Percentiles rank a stretch among this genome's conserved stretches.
Conservation (phyloP, 1,139 yeast genomes). For the Suhomyces kunorum region DNA sequence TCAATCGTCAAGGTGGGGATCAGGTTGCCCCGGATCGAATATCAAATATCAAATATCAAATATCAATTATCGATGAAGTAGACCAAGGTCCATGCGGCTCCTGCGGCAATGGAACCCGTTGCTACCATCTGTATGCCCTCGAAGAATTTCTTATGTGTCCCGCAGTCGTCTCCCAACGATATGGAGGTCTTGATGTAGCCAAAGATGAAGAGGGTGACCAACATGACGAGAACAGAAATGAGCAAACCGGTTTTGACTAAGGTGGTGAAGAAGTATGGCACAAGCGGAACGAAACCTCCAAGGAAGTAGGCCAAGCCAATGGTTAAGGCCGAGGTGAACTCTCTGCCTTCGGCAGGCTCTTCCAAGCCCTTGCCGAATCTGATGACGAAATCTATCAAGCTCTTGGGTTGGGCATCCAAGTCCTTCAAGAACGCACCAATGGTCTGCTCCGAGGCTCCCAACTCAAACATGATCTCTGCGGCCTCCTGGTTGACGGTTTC, state of each 20-base stretch:
- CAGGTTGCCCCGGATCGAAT: too few species aligned
- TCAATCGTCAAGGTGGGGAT: too few species aligned
- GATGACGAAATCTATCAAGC: slow-evolving; percentile 69
- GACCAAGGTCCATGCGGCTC: slow-evolving; percentile 94
- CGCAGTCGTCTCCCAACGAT: slow-evolving; percentile 79
- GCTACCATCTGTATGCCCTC: slow-evolving; percentile 92
- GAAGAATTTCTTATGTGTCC: slow-evolving; percentile 56
- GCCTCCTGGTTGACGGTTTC: slow-evolving; percentile 65
- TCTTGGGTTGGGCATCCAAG: slow-evolving; percentile 66
- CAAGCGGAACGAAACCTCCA: slow-evolving; percentile 79
- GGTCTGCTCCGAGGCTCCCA: slow-evolving; percentile 69
- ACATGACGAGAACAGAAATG: slow-evolving; percentile 78
- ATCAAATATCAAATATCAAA: neutral
- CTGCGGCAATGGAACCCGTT: slow-evolving; percentile 95
- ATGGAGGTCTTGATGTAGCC: slow-evolving; percentile 84
- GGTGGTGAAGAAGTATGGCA: slow-evolving; percentile 75
- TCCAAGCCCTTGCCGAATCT: slow-evolving; percentile 75
- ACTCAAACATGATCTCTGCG: slow-evolving; percentile 68
- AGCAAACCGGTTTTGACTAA: slow-evolving; percentile 77
- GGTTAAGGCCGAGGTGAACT: slow-evolving; percentile 72
- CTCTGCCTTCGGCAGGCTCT: slow-evolving; percentile 79
- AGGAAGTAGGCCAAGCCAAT: slow-evolving; percentile 74
- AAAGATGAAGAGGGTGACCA: slow-evolving; percentile 78
- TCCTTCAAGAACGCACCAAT: slow-evolving; percentile 66
- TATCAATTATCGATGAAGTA: slow-evolving; percentile 57